phyloP scores from a whole-genome alignment of 805 yeast species.

The Priceomyces castillae region DNA sequence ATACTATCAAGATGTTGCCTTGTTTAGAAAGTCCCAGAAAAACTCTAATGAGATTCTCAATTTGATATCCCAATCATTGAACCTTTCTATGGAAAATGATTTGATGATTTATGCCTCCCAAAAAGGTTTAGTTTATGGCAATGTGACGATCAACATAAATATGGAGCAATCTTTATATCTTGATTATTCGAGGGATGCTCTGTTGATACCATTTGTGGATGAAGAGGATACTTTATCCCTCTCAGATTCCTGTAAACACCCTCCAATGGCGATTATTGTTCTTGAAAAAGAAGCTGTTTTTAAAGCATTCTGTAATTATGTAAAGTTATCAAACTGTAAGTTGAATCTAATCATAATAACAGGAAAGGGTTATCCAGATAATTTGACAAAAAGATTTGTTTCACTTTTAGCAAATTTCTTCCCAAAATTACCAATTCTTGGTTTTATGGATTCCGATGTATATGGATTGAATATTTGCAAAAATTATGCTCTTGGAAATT shows the following conservation, averaged over 20 bases:
- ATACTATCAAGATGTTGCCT: slow-evolving; percentile 53
- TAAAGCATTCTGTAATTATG: slow-evolving; percentile 27
- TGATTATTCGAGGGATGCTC: slow-evolving; percentile 12
- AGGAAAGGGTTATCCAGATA: slow-evolving; percentile 69
- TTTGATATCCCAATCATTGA: slow-evolving; percentile 35
- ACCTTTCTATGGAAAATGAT: slow-evolving; percentile 28
- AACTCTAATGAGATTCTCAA: slow-evolving; percentile 40
- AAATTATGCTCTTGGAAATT: slow-evolving; percentile 28
- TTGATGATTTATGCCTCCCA: slow-evolving; percentile 52
- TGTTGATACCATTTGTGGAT: slow-evolving; percentile 16
- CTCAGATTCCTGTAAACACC: not conserved
- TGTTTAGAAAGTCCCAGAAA: slow-evolving; percentile 45
- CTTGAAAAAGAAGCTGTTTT: slow-evolving; percentile 44
- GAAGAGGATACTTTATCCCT: not conserved
- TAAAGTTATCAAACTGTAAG: slow-evolving; percentile 6
- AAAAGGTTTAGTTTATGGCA: slow-evolving; percentile 53
- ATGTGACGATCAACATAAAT: slow-evolving; percentile 9
- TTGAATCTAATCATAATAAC: slow-evolving; percentile 40
- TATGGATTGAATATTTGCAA: slow-evolving; percentile 56
- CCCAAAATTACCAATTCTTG: slow-evolving; percentile 39
- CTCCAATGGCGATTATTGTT: slow-evolving; percentile 18
- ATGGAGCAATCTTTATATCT: not conserved
- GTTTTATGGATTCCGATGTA: slow-evolving; percentile 62
- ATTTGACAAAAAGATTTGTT: slow-evolving; percentile 46
- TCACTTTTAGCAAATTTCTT: slow-evolving; percentile 19